Evolutionary conservation across 148 eudicot species (phyloP).

Genomic region (Fagopyrum esculentum): DNA sequence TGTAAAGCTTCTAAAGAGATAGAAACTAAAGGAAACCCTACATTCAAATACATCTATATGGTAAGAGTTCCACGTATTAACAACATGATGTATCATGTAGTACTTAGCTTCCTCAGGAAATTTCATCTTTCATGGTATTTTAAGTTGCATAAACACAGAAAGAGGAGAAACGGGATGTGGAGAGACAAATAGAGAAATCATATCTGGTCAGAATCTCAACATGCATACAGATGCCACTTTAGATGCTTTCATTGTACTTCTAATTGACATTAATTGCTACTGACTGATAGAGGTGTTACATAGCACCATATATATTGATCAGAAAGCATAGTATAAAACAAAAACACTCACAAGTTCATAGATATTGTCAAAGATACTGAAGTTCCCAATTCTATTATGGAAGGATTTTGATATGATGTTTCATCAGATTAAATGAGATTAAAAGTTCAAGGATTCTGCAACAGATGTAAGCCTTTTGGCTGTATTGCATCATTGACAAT

Average conservation of each 20-base stretch:
- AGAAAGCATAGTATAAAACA: not conserved
- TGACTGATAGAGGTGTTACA: not conserved
- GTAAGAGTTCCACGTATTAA: not conserved
- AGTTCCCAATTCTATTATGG: not conserved
- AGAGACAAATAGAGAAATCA: not conserved
- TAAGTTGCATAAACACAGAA: not conserved
- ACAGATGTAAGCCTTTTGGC: not conserved
- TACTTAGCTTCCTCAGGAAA: not conserved
- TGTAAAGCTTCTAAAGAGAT: conserved; percentile 1
- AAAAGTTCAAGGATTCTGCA: not conserved
- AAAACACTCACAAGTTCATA: not conserved
- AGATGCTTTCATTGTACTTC: too few species aligned
- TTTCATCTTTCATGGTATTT: not conserved
- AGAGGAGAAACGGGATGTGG: not conserved
- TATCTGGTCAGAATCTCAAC: not conserved
- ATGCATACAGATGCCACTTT: not conserved
- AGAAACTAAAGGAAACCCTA: not conserved
- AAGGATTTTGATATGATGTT: not conserved
- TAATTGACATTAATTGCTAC: not conserved
- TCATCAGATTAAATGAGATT: not conserved
- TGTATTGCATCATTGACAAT: not conserved
- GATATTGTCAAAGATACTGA: not conserved
- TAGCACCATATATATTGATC: not conserved
- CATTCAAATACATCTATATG: not conserved
- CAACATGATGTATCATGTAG: not conserved